phyloP scores from a whole-genome alignment of 1,139 yeast genomes.

The Taphrina wiesneri region DNA sequence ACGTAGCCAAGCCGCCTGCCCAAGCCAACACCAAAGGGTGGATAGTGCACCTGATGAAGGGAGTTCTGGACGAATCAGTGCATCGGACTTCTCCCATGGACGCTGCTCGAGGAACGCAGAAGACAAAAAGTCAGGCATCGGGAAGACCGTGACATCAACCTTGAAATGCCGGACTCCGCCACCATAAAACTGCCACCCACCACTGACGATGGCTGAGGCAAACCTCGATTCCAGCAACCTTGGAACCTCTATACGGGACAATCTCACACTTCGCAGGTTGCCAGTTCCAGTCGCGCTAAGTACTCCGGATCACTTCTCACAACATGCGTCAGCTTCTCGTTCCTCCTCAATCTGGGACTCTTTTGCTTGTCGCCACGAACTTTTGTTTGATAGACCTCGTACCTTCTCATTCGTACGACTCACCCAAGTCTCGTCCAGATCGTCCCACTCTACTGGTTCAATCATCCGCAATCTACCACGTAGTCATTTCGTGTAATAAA shows the following conservation, averaged over 20 bases:
- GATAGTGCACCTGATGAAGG: neutral
- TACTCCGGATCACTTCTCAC: neutral
- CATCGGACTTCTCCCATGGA: neutral
- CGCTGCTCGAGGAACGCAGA: neutral
- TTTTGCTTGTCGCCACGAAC: neutral
- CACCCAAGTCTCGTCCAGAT: neutral
- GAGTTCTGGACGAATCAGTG: neutral
- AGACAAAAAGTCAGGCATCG: neutral
- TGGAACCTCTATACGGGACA: conserved; percentile 8
- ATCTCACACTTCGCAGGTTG: neutral
- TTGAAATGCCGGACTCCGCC: neutral
- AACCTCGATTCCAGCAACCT: neutral
- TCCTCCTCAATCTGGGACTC: neutral
- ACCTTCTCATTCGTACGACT: neutral
- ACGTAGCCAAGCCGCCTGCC: neutral
- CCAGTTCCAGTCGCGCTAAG: neutral
- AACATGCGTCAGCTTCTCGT: neutral
- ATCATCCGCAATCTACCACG: neutral
- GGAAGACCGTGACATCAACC: no score
- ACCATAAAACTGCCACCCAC: neutral
- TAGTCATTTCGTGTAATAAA: neutral
- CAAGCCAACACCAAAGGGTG: neutral
- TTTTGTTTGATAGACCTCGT: neutral
- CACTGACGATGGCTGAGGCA: conserved; percentile 1
- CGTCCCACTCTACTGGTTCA: conserved; percentile 3